A percentile compares a stretch with the other conserved stretches of the same genome.
Conservation (phyloP, 2,329 filamentous ascomycete genomes). For the Talaromyces sp. region DNA sequence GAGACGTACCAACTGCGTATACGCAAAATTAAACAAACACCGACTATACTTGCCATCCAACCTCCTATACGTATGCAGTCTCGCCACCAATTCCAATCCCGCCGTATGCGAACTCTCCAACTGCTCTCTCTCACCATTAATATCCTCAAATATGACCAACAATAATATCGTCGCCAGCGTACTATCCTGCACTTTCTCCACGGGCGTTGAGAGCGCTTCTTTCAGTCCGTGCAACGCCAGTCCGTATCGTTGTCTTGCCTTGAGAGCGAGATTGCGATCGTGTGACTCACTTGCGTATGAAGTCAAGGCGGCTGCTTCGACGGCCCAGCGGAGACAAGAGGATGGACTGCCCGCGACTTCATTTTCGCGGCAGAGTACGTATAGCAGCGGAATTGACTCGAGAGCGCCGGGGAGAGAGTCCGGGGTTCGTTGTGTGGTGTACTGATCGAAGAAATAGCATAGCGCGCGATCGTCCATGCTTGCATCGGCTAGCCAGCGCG, state of each 20-base stretch:
- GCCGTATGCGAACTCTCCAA: conserved; percentile 38
- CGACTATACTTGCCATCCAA: conserved; percentile 33
- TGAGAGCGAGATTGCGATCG: conserved; percentile 27
- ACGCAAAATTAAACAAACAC: conserved; percentile 40
- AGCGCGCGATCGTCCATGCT: conserved; percentile 39
- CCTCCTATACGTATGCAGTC: conserved; percentile 33
- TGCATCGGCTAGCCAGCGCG: conserved; percentile 29
- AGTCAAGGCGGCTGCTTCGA: conserved; percentile 38
- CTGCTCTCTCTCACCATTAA: conserved; percentile 37
- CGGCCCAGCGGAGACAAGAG: conserved; percentile 34
- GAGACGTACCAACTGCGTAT: conserved; percentile 34
- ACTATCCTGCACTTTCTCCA: conserved; percentile 36
- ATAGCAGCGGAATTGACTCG: conserved; percentile 38
- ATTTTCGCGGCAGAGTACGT: conserved; percentile 30
- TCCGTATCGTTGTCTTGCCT: conserved; percentile 35
- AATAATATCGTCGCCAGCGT: conserved; percentile 40
- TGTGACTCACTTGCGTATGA: conserved; percentile 34
- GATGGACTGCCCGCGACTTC: conserved; percentile 24
- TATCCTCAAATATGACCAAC: conserved; percentile 41
- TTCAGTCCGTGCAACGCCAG: conserved; percentile 33
- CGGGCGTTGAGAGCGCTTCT: conserved; percentile 31
- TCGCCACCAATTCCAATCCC: conserved; percentile 38
- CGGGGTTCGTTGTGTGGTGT: conserved; percentile 30
- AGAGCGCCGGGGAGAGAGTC: conserved; percentile 35
- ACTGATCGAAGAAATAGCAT: conserved; percentile 45